Base-by-base conservation (phyloP, 331 rosid species). In the Spiraea crenata region DNA sequence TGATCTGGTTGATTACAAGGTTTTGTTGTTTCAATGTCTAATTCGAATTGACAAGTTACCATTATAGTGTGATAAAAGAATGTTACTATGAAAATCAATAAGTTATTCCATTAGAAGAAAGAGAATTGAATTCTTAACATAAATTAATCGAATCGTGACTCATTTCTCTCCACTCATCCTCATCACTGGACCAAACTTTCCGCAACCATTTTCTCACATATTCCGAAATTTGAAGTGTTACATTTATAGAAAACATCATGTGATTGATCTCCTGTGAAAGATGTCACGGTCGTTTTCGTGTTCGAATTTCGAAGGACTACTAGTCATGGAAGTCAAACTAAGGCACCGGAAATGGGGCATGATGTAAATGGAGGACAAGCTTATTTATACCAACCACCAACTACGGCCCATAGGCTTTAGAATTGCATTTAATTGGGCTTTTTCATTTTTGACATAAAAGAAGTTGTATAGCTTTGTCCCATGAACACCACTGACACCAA, bases 371-470 rank as follows among this genome's bases (percentile, higher is more conserved):
- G 63, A 41, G 63, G 57, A 10, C 8, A 44, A 25, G 50, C 42
- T 72, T 50, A 20, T 11, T 67, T 41, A 52, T 34, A 25, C 68
- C 51, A 66, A 48, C 77, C 1, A 50, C 82, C 82, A 59, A 48
- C 71, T 5, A 37, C 15, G 39, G 73, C 73, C 77, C 66, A 57
- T 41, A 48, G 40, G 20, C 13, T 42, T 13, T 69, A 16, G 61
- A 49, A 39, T 51, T 50, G 69, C 55, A 65, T 47, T 71, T 66
- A 77, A 58, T 72, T 58, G 82, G 82, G 82, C 74, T 72, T 45
- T 16, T 39, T 14, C 54, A 12, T 9, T 13, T 25, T 37, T 72
- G 5, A 38, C 25, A 37, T 15, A 16, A 3, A 74, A 54, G 35
- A 16, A 11, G 37, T 64, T 19, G 39, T 38, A 51, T 16, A 19